Percentiles rank a stretch among this genome's conserved stretches.
These are phyloP conservation scores for Marchantia polymorpha DNA, from an alignment of 225 moss, liverwort and hornwort genomes.

Conservation along the genomic window DNA sequence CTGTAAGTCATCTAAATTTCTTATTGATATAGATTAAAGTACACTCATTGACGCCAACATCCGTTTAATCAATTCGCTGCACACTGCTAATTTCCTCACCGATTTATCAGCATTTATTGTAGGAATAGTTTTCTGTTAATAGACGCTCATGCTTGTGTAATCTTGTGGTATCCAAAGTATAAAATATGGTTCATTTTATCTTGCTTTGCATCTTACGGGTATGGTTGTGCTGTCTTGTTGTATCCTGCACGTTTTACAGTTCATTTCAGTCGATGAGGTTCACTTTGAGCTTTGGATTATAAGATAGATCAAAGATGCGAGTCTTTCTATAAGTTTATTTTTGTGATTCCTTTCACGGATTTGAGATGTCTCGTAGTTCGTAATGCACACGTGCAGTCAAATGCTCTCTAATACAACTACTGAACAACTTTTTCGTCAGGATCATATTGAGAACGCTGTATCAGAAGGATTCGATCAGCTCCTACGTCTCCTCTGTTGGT, in stretches of 20 bases:
- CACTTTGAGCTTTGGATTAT: background rate
- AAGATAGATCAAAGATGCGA: background rate
- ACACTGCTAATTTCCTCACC: too few species aligned
- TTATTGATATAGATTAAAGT: background rate
- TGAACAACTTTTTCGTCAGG: constrained; percentile 8
- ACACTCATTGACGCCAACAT: background rate
- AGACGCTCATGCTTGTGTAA: too few species aligned
- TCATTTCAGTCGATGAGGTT: background rate
- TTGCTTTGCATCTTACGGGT: background rate
- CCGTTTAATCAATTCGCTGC: too few species aligned
- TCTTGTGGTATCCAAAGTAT: background rate
- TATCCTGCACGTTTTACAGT: background rate
- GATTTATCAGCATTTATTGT: too few species aligned
- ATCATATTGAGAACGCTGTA: constrained; percentile 5
- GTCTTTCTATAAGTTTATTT: background rate
- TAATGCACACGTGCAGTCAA: background rate
- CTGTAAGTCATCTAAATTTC: constrained; percentile 35
- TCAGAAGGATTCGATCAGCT: constrained; percentile 55
- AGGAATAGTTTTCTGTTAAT: too few species aligned
- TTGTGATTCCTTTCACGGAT: background rate
- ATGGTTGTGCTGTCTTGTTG: background rate
- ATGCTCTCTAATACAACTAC: background rate
- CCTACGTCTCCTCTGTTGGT: constrained; percentile 75
- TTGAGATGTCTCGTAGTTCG: background rate
- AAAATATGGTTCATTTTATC: background rate